Base-by-base conservation (phyloP, 2,329 filamentous ascomycete species). In the Calonectria henricotiae region DNA sequence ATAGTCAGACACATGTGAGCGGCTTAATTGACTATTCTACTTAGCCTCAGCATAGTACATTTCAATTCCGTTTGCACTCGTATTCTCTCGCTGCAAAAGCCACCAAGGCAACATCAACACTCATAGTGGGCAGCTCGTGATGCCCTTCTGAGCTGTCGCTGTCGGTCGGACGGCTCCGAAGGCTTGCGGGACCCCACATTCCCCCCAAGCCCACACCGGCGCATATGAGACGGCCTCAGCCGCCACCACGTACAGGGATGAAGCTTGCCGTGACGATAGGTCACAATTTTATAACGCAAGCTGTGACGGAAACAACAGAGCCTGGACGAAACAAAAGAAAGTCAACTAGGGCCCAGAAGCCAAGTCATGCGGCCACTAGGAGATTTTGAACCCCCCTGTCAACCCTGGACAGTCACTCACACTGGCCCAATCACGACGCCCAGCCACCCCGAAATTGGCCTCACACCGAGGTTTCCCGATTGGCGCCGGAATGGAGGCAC, bases 261-360 rank as follows among this genome's bases (percentile, higher is more conserved):
- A 58, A 58, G 51, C 51, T 58, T 37, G 51, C 37, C 15, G 35
- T 12, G 37, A 25, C 51, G 23, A 58, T 20, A 58, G 15, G 51
- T 27, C 35, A 32, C 51, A 58, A 58, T 58, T 58, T 58, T 58
- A 58, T 58, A 58, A 39, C 51, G 51, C 51, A 58, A 58, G 51
- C 13, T 58, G 51, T 32, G 12, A 58, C 51, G 51, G 39, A 39
- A 58, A 39, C 39, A 58, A 58, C 51, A 58, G 32, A 55, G 32
- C n/a, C 51, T 58, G 35, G 23, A 39, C 35, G 13, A 39, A 58
- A 25, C 51, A 55, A 25, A 58, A 51, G 23, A 15, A 58, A n/a
- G 32, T 9, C 20, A 58, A 32, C 51, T 51, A 39, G 35, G 35
- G 51, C 5, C 51, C 35, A 17, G 35, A 39, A 25, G 25, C 32